Evolutionary conservation across 306 rosid genomes (phyloP), one percentile per base, ranked within the genome.

Genomic region (Dalbergia cultrata): DNA sequence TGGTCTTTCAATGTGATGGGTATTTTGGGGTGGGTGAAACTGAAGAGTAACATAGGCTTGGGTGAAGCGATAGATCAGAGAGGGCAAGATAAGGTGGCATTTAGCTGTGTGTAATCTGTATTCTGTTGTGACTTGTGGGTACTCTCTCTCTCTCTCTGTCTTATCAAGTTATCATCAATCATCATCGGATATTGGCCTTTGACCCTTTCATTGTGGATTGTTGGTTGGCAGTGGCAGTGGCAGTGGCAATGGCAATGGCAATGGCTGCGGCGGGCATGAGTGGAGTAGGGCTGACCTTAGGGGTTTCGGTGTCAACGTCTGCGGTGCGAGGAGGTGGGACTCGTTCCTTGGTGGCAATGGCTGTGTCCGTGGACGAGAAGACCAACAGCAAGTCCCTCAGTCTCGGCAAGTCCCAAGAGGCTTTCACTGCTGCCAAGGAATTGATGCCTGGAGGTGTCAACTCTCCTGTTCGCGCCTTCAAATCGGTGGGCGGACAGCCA

Each of bases 401-500:
- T 44, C 94, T 93, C n/a, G 72, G 85, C 19, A 95, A 95, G 54
- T 95, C 99, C 4, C 90, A 93, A 78, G 92, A 92, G 82, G 98
- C 97, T 69, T 93, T 95, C 88, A 80, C 91, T 70, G 93, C 90
- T 6, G 98, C 99, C 72, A 90, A 93, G 86, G 86, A 95, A 86
- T 81, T 95, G 89, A 86, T 93, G 98, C 99, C 99, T 21, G 99
- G 99, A 80, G 97, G 99, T 47, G 99, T 95, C 7, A 93, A 90
- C 74, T 95, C 98, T 39, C 99, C 98, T 3, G 99, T 93, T 21
- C 97, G 98, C 53, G 99, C 98, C 58, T 95, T 95, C 75, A 95
- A 93, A 81, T 95, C 98, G 4, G 97, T 95, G 67, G 97, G 93
- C 10, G 99, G 99, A 44, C 98, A 95, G 61, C 98, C 99, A 3